A percentile compares a stretch with the other conserved stretches of the same genome.
Evolutionary conservation across 805 yeast genomes (phyloP).

Genomic region (Yarrowia deformans): DNA sequence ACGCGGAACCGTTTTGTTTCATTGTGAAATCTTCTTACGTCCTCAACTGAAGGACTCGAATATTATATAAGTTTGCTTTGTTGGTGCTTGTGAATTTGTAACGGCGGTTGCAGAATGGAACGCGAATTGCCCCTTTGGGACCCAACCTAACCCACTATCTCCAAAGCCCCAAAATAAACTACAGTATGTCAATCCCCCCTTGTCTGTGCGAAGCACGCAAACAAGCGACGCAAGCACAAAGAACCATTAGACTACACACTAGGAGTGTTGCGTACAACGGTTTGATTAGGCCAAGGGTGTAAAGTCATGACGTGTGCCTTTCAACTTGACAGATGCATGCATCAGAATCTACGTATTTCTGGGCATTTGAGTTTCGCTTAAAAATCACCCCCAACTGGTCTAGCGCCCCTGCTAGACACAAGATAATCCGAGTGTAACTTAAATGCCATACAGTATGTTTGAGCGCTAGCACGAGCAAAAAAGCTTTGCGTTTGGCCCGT

Average conservation of each 20-base stretch:
- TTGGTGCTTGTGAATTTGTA: neutral
- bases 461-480: neutral
- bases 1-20: constrained; percentile 30
- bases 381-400: neutral
- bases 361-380: constrained; percentile 14
- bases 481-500: neutral
- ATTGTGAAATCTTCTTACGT: neutral
- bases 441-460: constrained; percentile 1
- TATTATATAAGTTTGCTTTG: neutral
- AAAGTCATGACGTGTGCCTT: neutral
- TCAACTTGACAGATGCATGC: neutral
- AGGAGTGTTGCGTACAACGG: neutral
- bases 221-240: neutral
- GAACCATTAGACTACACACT: neutral
- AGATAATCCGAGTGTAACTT: constrained; percentile 14
- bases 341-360: neutral
- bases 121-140: constrained; percentile 5
- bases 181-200: constrained; percentile 9
- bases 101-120: neutral
- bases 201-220: neutral
- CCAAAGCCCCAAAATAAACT: neutral
- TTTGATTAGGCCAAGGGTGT: neutral
- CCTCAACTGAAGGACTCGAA: neutral
- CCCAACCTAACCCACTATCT: neutral
- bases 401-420: neutral